These are phyloP conservation scores for Closterium sp. DNA, from an alignment of 139 green algal species.

Conservation along the genomic window DNA sequence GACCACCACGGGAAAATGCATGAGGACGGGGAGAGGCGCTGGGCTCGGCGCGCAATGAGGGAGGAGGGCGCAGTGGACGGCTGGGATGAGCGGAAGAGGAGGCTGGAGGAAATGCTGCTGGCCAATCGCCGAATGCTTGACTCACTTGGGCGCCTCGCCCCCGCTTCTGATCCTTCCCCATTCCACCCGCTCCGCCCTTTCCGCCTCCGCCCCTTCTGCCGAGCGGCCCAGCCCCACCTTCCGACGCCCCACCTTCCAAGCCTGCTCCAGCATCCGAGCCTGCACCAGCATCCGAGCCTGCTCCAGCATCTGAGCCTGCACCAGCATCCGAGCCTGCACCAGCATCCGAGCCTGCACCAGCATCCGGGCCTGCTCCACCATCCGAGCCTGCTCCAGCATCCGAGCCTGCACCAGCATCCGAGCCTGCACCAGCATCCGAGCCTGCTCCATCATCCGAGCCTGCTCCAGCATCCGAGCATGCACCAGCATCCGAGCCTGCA, in stretches of 20 bases:
- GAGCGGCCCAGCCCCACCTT: neutral
- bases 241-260: neutral
- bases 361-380: neutral
- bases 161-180: neutral
- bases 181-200: neutral
- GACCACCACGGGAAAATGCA: neutral
- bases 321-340: neutral
- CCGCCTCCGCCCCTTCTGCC: neutral
- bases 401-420: neutral
- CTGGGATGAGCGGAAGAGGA: neutral
- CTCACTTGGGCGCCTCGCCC: no score
- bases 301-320: neutral
- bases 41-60: neutral
- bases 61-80: neutral
- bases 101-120: neutral
- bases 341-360: no score
- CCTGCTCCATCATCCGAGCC: neutral
- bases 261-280: neutral
- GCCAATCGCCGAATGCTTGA: neutral
- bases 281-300: neutral
- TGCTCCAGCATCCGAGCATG: no score
- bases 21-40: neutral
- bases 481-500: neutral
- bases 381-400: neutral
- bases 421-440: neutral